phyloP scores from a whole-genome alignment of 768 basidiomycete genomes.

The Pseudohyphozyma bogoriensis region DNA sequence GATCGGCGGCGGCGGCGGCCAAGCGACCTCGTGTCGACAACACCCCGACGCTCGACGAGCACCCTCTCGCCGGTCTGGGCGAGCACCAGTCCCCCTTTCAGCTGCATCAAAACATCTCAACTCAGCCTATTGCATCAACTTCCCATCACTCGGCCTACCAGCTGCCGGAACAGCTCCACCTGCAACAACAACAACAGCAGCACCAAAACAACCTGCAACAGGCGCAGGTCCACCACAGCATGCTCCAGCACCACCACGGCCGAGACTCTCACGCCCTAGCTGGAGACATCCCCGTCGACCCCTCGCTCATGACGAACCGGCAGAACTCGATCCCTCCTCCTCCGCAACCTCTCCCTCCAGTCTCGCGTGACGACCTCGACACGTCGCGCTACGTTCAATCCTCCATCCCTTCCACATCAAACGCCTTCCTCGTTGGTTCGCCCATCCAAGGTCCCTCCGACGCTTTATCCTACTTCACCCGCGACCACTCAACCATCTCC shows the following conservation, averaged over 20 bases:
- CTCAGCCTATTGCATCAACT: too few species aligned
- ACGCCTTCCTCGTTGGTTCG: not conserved
- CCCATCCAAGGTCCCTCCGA: not conserved
- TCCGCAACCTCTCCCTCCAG: too few species aligned
- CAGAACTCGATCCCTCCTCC: too few species aligned
- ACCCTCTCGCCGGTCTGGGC: too few species aligned
- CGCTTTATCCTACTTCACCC: not conserved
- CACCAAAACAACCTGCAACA: not conserved
- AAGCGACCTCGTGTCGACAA: not conserved
- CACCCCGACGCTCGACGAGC: not conserved
- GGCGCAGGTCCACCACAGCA: not conserved
- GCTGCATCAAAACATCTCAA: not conserved
- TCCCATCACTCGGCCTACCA: too few species aligned
- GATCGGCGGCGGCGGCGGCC: not conserved
- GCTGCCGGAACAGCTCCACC: too few species aligned
- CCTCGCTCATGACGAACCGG: not conserved
- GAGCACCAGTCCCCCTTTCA: not conserved
- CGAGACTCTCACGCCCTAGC: not conserved
- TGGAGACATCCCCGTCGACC: constrained; percentile 1
- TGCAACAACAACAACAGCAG: too few species aligned
- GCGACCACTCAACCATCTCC: too few species aligned
- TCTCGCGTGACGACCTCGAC: too few species aligned
- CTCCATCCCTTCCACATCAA: too few species aligned
- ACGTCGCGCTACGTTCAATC: too few species aligned
- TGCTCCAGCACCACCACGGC: not conserved